Conservation (phyloP, 371 early-diverging fungal species). For the Mucor mucedo region DNA sequence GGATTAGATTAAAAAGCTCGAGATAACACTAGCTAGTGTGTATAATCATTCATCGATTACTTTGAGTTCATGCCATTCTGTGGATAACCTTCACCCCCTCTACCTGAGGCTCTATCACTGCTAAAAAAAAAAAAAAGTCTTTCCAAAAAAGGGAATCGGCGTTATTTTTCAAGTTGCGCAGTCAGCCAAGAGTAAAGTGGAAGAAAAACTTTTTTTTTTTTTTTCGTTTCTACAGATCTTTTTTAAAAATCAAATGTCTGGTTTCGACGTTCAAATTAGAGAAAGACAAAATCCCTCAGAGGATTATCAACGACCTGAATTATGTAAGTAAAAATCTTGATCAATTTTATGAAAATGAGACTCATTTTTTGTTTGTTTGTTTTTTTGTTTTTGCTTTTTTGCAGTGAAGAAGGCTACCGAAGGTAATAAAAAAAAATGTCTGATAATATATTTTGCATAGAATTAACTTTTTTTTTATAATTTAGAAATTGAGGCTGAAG, state of each 20-base stretch:
- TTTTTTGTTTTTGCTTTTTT: background rate
- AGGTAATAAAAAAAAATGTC: slow-evolving; percentile 7
- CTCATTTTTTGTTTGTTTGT: background rate
- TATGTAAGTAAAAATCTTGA: slow-evolving; percentile 17
- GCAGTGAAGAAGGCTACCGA: slow-evolving; percentile 29
- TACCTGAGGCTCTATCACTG: too few species aligned
- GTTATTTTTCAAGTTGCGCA: too few species aligned
- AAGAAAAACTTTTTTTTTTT: slow-evolving; percentile 11
- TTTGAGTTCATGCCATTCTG: too few species aligned
- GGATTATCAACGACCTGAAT: slow-evolving; percentile 29
- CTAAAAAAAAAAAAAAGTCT: too few species aligned
- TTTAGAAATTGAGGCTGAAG: slow-evolving; percentile 30
- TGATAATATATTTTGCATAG: background rate
- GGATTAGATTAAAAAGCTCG: too few species aligned
- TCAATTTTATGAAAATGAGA: background rate
- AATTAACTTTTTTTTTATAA: too few species aligned
- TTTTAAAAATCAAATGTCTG: background rate
- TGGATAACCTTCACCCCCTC: too few species aligned
- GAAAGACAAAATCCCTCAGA: slow-evolving; percentile 18
- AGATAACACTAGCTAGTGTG: too few species aligned
- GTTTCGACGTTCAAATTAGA: slow-evolving; percentile 19
- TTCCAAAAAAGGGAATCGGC: too few species aligned
- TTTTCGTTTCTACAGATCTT: slow-evolving; percentile 5
- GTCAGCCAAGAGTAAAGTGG: background rate
- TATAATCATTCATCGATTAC: too few species aligned